Conservation (phyloP, 176 grass and related monocot genomes). For the Oropetium thomaeum region DNA sequence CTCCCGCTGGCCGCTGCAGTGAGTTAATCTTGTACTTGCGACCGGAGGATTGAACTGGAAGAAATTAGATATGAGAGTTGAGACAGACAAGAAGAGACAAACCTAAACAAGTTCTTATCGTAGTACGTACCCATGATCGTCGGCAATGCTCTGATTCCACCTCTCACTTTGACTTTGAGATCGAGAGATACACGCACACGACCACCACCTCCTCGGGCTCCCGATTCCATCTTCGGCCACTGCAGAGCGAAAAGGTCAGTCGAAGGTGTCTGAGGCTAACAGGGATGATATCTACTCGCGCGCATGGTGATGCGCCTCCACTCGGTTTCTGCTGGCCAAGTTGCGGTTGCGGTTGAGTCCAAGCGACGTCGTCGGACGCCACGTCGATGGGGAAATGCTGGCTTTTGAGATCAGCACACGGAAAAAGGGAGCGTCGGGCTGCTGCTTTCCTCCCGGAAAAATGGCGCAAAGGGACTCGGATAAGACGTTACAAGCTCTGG, state of each 20-base stretch:
- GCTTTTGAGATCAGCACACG: background rate
- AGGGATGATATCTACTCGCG: background rate
- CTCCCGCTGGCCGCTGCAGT: no score
- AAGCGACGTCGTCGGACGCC: background rate
- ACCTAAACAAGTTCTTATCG: background rate
- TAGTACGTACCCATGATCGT: background rate
- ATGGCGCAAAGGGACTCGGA: background rate
- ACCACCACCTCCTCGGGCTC: background rate
- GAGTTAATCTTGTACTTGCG: no score
- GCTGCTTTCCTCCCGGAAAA: background rate
- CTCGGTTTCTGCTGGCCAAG: background rate
- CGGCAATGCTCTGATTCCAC: background rate
- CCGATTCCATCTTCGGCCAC: background rate
- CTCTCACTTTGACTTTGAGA: background rate
- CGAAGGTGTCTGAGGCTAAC: background rate
- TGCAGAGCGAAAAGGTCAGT: background rate
- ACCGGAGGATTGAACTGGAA: no score
- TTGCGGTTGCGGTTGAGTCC: background rate
- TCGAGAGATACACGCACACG: background rate
- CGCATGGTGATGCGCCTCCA: background rate
- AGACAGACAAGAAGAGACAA: background rate
- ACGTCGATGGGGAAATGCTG: background rate
- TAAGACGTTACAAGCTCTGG: background rate
- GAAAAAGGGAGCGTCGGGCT: background rate
- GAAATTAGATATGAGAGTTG: no score